A percentile compares a stretch with the other conserved stretches of the same genome.
These are phyloP conservation scores for Prillingera fragicola DNA, from an alignment of 1,284 basidiomycete genomes.

Conservation along the genomic window DNA sequence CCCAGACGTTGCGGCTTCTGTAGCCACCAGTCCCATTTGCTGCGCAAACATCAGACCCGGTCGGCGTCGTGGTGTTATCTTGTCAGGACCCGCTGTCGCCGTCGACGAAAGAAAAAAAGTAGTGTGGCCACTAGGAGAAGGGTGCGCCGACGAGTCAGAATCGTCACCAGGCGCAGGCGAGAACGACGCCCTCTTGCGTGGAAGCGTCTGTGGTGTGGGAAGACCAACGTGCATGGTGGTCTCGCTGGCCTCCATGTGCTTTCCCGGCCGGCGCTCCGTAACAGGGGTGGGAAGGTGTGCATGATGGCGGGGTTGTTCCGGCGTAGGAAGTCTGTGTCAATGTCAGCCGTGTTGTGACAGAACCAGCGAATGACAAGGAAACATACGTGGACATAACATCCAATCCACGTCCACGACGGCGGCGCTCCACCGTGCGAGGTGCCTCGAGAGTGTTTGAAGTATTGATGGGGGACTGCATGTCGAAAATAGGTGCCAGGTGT, in stretches of 20 bases:
- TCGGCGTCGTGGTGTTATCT: slow-evolving; percentile 21
- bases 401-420: slow-evolving; percentile 28
- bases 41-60: slow-evolving; percentile 42
- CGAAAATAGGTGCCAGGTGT: no score
- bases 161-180: background rate
- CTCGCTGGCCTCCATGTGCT: slow-evolving; percentile 14
- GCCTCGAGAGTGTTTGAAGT: slow-evolving; percentile 11
- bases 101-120: slow-evolving; percentile 33
- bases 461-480: slow-evolving; percentile 12
- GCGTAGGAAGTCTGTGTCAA: slow-evolving; percentile 24
- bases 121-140: slow-evolving; percentile 35
- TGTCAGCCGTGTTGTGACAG: slow-evolving; percentile 10
- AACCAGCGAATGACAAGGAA: slow-evolving; percentile 3
- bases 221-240: slow-evolving; percentile 23
- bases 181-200: slow-evolving; percentile 33
- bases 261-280: slow-evolving; percentile 25
- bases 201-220: slow-evolving; percentile 56
- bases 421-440: slow-evolving; percentile 29
- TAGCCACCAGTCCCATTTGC: slow-evolving; percentile 40
- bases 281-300: slow-evolving; percentile 39
- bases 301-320: slow-evolving; percentile 16
- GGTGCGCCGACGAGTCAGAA: slow-evolving; percentile 6
- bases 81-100: slow-evolving; percentile 7
- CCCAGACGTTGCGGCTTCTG: background rate
- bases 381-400: slow-evolving; percentile 26